Percentiles rank a stretch among this genome's conserved stretches.
These are phyloP conservation scores for Fusarium liriodendri DNA, from an alignment of 2,329 filamentous ascomycete species.

Conservation along the genomic window DNA sequence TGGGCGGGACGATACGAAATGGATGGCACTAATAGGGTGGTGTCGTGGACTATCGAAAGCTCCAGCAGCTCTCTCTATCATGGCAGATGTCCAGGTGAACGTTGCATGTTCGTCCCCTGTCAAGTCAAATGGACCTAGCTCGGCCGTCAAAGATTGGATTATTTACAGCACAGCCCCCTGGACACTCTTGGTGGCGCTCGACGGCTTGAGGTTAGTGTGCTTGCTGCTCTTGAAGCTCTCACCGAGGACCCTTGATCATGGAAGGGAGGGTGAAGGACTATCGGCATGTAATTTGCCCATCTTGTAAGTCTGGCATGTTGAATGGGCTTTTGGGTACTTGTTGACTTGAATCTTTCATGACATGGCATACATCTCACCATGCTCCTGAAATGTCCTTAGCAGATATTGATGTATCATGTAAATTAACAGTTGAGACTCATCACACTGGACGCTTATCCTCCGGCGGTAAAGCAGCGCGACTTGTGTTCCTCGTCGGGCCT, in stretches of 20 bases:
- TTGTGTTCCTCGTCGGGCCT: neutral
- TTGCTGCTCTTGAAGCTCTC: neutral
- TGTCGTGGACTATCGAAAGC: neutral
- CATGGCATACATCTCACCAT: neutral
- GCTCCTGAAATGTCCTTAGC: neutral
- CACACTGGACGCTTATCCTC: neutral
- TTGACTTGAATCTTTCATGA: neutral
- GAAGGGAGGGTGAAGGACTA: neutral
- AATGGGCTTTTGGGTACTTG: neutral
- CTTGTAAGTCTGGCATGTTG: neutral
- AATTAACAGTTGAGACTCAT: neutral
- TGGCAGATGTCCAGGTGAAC: neutral
- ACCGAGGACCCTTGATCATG: neutral
- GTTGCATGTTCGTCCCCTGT: conserved; percentile 4
- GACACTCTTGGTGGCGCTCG: neutral
- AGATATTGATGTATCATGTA: neutral
- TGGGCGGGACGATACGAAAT: conserved; percentile 4
- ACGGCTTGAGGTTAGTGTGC: neutral
- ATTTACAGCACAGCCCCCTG: conserved; percentile 6
- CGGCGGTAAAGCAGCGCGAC: neutral
- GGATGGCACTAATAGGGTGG: neutral
- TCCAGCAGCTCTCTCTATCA: neutral
- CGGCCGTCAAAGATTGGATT: neutral
- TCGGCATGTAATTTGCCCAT: neutral
- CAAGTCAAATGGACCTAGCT: neutral